Percentiles rank a stretch among this genome's conserved stretches.
Conservation (phyloP, 495 filamentous ascomycete genomes). For the Mytilinidion resinicola region DNA sequence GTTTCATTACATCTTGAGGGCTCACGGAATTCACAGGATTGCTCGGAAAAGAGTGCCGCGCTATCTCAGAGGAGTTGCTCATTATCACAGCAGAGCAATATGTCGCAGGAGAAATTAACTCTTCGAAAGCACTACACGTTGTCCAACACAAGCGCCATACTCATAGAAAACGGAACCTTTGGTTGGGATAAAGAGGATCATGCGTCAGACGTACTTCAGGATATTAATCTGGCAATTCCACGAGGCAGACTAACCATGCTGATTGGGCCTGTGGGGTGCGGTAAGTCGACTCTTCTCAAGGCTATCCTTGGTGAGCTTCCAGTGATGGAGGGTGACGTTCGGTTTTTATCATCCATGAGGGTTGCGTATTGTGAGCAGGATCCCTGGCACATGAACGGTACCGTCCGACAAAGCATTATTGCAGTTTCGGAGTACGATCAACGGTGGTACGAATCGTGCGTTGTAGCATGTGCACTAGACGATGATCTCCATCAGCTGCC, state of each 20-base stretch:
- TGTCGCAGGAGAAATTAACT: neutral
- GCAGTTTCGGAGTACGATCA: constrained; percentile 49
- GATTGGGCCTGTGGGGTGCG: constrained; percentile 45
- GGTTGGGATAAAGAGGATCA: constrained; percentile 44
- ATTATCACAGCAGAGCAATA: too few species aligned
- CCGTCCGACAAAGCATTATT: constrained; percentile 53
- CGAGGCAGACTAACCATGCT: constrained; percentile 39
- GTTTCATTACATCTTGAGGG: too few species aligned
- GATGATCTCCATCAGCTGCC: constrained; percentile 40
- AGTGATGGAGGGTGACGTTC: constrained; percentile 35
- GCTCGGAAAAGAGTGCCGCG: too few species aligned
- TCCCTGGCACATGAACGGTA: constrained; percentile 52
- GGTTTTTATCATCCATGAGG: constrained; percentile 34
- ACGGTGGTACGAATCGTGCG: constrained; percentile 58
- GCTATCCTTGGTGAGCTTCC: constrained; percentile 61
- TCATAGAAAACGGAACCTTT: constrained; percentile 44
- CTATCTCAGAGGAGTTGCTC: too few species aligned
- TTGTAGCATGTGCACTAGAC: constrained; percentile 56
- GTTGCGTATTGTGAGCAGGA: constrained; percentile 50
- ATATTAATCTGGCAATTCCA: constrained; percentile 40
- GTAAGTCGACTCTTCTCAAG: constrained; percentile 83
- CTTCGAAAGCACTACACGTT: too few species aligned
- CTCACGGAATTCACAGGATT: too few species aligned
- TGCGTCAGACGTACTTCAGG: constrained; percentile 25
- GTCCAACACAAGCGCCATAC: too few species aligned